A percentile compares a stretch with the other conserved stretches of the same genome.
These are phyloP conservation scores for Fusarium sp. DNA, from an alignment of 2,329 filamentous ascomycete species.

Conservation along the genomic window DNA sequence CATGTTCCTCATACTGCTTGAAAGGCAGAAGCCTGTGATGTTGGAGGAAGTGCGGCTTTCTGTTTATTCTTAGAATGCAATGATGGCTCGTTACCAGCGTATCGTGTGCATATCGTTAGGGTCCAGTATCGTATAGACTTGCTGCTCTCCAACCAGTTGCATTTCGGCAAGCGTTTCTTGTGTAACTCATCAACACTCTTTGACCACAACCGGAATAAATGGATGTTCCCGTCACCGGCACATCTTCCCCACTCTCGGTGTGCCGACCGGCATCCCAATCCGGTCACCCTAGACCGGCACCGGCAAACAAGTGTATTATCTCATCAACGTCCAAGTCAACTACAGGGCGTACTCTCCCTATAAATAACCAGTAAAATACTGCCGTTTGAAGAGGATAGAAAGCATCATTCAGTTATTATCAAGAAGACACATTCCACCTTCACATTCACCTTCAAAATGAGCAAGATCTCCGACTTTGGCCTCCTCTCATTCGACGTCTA, in stretches of 20 bases:
- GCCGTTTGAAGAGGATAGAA: neutral
- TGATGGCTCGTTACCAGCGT: neutral
- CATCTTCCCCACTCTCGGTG: conserved; percentile 18
- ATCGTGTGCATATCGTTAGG: neutral
- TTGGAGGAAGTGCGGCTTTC: neutral
- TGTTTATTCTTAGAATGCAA: neutral
- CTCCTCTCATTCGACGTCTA: conserved; percentile 81
- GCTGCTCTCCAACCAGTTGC: neutral
- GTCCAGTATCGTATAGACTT: neutral
- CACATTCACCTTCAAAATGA: conserved; percentile 21
- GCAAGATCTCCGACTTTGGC: conserved; percentile 45
- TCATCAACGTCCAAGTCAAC: conserved; percentile 18
- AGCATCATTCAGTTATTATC: neutral
- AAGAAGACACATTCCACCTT: neutral
- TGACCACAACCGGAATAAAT: neutral
- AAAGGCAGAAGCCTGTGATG: neutral
- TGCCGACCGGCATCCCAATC: conserved; percentile 26
- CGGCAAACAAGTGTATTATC: conserved; percentile 18
- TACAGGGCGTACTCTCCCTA: conserved; percentile 20
- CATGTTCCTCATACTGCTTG: neutral
- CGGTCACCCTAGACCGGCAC: conserved; percentile 15
- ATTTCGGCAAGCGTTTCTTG: neutral
- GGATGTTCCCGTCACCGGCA: conserved; percentile 2
- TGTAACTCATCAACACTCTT: neutral
- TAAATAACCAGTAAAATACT: neutral